These are phyloP conservation scores for Aeschynomene evenia DNA, from an alignment of 306 rosid genomes.

Conservation along the genomic window DNA sequence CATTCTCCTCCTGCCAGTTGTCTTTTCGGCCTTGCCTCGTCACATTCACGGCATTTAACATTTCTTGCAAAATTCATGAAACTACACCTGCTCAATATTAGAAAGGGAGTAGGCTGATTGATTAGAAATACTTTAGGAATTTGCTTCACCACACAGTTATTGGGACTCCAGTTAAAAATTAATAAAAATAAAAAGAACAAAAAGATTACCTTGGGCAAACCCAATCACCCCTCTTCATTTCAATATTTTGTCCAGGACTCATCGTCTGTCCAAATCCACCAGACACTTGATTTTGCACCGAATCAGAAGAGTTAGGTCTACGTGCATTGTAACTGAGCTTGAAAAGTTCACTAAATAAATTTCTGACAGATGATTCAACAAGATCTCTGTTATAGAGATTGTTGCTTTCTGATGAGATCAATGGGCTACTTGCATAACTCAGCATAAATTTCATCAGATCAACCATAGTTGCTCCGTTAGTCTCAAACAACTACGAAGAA, in stretches of 20 bases:
- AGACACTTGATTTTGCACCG: constrained; percentile 46
- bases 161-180: background rate
- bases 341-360: constrained; percentile 61
- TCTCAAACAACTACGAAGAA: constrained; percentile 50
- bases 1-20: constrained; percentile 91
- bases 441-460: constrained; percentile 88
- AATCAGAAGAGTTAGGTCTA: constrained; percentile 43
- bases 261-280: constrained; percentile 43
- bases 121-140: constrained; percentile 10
- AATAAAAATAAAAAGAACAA: constrained; percentile 2
- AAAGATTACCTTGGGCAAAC: constrained; percentile 67
- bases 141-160: background rate
- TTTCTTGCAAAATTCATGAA: constrained; percentile 97
- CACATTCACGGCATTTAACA: constrained; percentile 81
- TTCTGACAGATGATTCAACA: constrained; percentile 70
- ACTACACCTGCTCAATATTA: constrained; percentile 73
- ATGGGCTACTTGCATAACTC: constrained; percentile 67
- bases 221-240: constrained; percentile 99
- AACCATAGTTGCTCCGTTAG: constrained; percentile 63
- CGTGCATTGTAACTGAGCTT: constrained; percentile 60
- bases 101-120: background rate
- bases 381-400: constrained; percentile 47
- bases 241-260: constrained; percentile 52
- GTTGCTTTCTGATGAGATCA: constrained; percentile 49
- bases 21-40: constrained; percentile 82